A percentile compares a stretch with the other conserved stretches of the same genome.
Conservation (phyloP, 345 rosid species). For the Hypericum perforatum region DNA sequence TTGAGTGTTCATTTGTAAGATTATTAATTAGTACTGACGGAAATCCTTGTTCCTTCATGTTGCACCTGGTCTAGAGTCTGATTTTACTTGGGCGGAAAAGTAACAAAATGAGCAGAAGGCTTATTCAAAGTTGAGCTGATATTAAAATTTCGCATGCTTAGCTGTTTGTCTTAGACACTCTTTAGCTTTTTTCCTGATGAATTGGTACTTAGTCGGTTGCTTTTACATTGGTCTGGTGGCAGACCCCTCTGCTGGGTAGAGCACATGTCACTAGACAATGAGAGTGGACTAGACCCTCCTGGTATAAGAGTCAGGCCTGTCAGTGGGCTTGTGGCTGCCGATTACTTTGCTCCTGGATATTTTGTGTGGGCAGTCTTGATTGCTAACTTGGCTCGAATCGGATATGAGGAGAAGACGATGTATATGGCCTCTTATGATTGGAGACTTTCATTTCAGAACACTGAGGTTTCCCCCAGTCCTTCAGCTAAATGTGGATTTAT, state of each 20-base stretch:
- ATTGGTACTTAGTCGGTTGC: neutral
- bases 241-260: slow-evolving; percentile 97
- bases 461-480: slow-evolving; percentile 44
- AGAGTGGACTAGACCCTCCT: slow-evolving; percentile 84
- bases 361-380: slow-evolving; percentile 98
- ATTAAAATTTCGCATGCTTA: too few species aligned
- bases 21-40: too few species aligned
- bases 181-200: slow-evolving; percentile 5
- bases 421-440: slow-evolving; percentile 98
- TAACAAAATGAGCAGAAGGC: too few species aligned
- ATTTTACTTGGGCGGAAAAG: too few species aligned
- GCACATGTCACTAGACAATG: slow-evolving; percentile 93
- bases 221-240: slow-evolving; percentile 12
- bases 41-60: too few species aligned
- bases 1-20: too few species aligned
- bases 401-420: slow-evolving; percentile 95
- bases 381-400: slow-evolving; percentile 87
- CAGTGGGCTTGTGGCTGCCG: slow-evolving; percentile 94
- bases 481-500: slow-evolving; percentile 7
- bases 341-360: slow-evolving; percentile 92
- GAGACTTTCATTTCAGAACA: slow-evolving; percentile 92
- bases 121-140: too few species aligned
- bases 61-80: too few species aligned
- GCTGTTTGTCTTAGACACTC: too few species aligned
- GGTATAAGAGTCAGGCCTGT: slow-evolving; percentile 78